Conservation (phyloP, 2,329 filamentous ascomycete genomes). For the Sporothrix protearum region DNA sequence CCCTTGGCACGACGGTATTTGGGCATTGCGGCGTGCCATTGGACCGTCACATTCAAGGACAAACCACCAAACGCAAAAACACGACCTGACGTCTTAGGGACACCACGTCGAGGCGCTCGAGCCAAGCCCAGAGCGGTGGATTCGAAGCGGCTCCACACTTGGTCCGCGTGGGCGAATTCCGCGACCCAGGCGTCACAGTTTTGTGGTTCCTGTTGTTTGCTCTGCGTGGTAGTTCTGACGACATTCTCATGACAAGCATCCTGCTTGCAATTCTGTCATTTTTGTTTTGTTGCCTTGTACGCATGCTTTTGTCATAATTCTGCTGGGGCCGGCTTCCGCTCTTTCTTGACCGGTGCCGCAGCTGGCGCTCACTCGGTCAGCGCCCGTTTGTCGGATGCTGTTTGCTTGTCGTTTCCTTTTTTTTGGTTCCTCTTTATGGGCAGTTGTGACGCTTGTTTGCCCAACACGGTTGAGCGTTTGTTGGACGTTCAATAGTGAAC, state of each 20-base stretch:
- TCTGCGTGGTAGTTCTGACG: neutral
- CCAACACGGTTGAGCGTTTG: neutral
- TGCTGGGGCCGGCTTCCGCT: neutral
- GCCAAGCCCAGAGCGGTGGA: slow-evolving; percentile 7
- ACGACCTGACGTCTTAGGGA: neutral
- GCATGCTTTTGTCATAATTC: neutral
- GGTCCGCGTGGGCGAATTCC: neutral
- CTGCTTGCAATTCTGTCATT: neutral
- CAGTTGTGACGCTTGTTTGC: neutral
- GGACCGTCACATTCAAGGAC: neutral
- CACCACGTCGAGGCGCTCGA: slow-evolving; percentile 2
- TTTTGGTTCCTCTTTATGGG: neutral
- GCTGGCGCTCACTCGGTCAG: neutral
- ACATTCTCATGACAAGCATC: neutral
- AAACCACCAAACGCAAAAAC: neutral
- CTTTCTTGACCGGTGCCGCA: slow-evolving; percentile 7
- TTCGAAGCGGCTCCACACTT: slow-evolving; percentile 1
- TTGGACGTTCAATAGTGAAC: neutral
- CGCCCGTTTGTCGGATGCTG: neutral
- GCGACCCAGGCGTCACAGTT: neutral
- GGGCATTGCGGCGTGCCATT: neutral
- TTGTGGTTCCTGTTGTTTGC: neutral
- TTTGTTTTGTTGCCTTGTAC: neutral
- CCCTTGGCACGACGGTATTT: neutral
- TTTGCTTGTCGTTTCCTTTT: neutral